Conservation (phyloP, 352 stramenopile species). For the Phytopythium aichiense region DNA sequence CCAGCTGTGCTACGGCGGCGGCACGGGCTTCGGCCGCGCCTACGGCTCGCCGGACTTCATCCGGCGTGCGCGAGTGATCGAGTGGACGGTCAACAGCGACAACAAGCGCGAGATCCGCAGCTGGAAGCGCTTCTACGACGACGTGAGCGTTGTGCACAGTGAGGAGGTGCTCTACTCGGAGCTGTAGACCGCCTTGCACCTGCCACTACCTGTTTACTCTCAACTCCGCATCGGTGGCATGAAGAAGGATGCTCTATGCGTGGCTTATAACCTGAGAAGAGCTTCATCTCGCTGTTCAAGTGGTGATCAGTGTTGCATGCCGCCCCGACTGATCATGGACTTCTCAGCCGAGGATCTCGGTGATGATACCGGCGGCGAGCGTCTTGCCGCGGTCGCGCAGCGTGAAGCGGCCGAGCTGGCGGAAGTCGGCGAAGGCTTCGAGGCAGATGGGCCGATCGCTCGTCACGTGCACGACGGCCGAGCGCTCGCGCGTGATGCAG, state of each 20-base stretch:
- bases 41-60: constrained; percentile 26
- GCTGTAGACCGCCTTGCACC: neutral
- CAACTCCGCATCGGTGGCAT: too few species aligned
- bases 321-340: neutral
- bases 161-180: constrained; percentile 32
- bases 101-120: constrained; percentile 33
- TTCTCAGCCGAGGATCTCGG: constrained; percentile 62
- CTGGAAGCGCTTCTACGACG: constrained; percentile 37
- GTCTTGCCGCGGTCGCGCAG: constrained; percentile 79
- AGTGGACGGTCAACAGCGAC: constrained; percentile 34
- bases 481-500: constrained; percentile 83
- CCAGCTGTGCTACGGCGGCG: constrained; percentile 56
- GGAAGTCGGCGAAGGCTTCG: constrained; percentile 75
- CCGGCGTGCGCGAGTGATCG: constrained; percentile 35
- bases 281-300: neutral
- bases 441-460: constrained; percentile 72
- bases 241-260: too few species aligned
- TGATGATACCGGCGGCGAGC: constrained; percentile 82
- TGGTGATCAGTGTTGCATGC: neutral
- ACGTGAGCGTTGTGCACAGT: constrained; percentile 28
- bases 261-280: neutral
- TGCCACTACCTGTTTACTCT: neutral
- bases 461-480: constrained; percentile 81
- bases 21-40: constrained; percentile 32
- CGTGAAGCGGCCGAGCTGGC: constrained; percentile 80